Evolutionary conservation across 2,329 filamentous ascomycete genomes (phyloP).

Genomic region (Ceratocystis lukuohia): DNA sequence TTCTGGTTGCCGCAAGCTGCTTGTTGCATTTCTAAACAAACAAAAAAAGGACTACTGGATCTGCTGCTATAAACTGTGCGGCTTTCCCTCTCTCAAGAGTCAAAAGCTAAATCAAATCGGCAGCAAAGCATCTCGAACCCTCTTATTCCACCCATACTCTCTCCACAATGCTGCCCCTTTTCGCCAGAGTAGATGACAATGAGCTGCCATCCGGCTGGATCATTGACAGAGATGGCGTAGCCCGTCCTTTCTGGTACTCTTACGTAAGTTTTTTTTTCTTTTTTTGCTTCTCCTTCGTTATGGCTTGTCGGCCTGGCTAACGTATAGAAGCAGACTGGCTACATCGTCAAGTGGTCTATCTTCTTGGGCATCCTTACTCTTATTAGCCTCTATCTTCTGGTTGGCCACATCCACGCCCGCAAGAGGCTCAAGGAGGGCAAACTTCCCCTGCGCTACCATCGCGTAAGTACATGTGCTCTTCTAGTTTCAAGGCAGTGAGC

Average conservation of each 20-base stretch:
- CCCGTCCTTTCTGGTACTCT: conserved; percentile 24
- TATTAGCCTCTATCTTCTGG: conserved; percentile 48
- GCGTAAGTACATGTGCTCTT: conserved; percentile 33
- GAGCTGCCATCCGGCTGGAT: conserved; percentile 24
- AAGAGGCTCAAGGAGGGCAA: conserved; percentile 51
- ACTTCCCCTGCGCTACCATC: conserved; percentile 55
- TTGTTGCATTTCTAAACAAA: neutral
- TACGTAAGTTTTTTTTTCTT: conserved; percentile 19
- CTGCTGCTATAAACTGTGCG: neutral
- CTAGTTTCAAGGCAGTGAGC: neutral
- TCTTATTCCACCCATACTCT: neutral
- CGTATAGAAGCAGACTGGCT: conserved; percentile 36
- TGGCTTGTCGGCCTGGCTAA: conserved; percentile 12
- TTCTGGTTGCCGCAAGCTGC: neutral
- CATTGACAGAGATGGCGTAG: conserved; percentile 22
- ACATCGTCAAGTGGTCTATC: conserved; percentile 58
- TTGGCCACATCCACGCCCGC: conserved; percentile 58
- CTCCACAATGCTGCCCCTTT: conserved; percentile 1
- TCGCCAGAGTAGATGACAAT: neutral
- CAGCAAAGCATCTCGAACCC: neutral
- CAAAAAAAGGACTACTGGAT: neutral
- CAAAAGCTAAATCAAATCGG: neutral
- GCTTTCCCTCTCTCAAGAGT: neutral
- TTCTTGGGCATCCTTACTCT: conserved; percentile 48
- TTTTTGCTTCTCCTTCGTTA: neutral